Evolutionary conservation across 1,284 basidiomycete genomes (phyloP).

Genomic region (Rhodotorula sp.): DNA sequence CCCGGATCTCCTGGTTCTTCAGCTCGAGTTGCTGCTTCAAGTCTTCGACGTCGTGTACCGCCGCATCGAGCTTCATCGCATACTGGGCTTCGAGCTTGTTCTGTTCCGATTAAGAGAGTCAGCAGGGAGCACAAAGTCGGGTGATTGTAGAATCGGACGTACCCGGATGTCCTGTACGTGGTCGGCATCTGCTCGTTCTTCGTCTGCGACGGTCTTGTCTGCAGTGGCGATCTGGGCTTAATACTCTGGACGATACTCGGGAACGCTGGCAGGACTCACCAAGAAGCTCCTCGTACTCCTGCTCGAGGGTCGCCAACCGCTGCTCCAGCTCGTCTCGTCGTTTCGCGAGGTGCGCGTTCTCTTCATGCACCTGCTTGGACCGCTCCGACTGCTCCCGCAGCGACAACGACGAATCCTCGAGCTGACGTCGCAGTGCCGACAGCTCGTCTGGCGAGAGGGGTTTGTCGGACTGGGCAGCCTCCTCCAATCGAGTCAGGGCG

Average conservation of each 20-base stretch:
- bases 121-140: not conserved
- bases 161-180: conserved; percentile 90
- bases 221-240: not conserved
- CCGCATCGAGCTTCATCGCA: conserved; percentile 84
- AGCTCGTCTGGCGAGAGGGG: conserved; percentile 68
- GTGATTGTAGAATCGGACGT: conserved; percentile 14
- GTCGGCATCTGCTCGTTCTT: conserved; percentile 50
- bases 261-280: conserved; percentile 57
- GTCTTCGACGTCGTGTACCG: conserved; percentile 80
- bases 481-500: conserved; percentile 73
- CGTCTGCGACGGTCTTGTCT: conserved; percentile 50
- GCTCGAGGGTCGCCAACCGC: conserved; percentile 75
- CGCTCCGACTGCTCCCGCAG: conserved; percentile 87
- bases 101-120: conserved; percentile 53
- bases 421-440: conserved; percentile 74
- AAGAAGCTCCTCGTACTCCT: conserved; percentile 93
- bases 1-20: conserved; percentile 79
- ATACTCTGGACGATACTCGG: no score
- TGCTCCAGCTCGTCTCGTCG: conserved; percentile 85
- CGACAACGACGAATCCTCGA: conserved; percentile 82
- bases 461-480: conserved; percentile 62
- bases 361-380: conserved; percentile 84
- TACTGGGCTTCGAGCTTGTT: conserved; percentile 93
- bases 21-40: conserved; percentile 89
- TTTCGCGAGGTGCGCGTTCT: conserved; percentile 80